Evolutionary conservation across 768 basidiomycete genomes (phyloP), one percentile per base, ranked within the genome.

Genomic region (Russula griseocarnosa): DNA sequence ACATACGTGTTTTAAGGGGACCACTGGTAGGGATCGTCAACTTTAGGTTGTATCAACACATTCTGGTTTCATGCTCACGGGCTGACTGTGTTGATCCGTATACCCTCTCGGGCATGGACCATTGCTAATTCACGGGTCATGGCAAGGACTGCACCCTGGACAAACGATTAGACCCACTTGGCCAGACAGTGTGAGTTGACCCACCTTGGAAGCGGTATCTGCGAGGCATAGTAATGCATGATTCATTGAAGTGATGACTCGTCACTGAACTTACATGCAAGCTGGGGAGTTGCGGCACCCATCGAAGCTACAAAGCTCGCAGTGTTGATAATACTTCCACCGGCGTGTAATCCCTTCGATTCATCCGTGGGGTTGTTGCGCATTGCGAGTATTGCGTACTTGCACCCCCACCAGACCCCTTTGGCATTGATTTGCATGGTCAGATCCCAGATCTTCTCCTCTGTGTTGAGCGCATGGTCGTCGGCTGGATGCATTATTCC

Each of bases 381-480:
- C 96, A 99, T 99, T 42, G 97, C 97, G 57, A 88, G 79, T 72
- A 99, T 95, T 6, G 96, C 97, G 71, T 98, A 88, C 77, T 98
- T 98, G 82, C 90, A 95, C 36, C 97, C 97, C 87, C 89, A 99
- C 97, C 96, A 98, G 64, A 98, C 97, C 57, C 97, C 97, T 77
- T 98, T 99, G 72, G 96, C 84, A 74, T 98, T 98, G 79, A 98
- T 86, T 67, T 87, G 83, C 87, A 91, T 91, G 2, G 91, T 93
- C 62, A 93, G 79, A 72, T 92, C 91, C 96, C 97, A 99, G 75
- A 98, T 93, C 56, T 82, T 84, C 76, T 99, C 97, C 73, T 96
- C 94, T 20, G 97, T 99, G 74, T 93, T 96, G 71, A 98, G 79
- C 14, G 96, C 97, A 72, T 94, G 87, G 72, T 97, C 96, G 70